Evolutionary conservation across 2,329 filamentous ascomycete genomes (phyloP).

Genomic region (Balansia obtecta): DNA sequence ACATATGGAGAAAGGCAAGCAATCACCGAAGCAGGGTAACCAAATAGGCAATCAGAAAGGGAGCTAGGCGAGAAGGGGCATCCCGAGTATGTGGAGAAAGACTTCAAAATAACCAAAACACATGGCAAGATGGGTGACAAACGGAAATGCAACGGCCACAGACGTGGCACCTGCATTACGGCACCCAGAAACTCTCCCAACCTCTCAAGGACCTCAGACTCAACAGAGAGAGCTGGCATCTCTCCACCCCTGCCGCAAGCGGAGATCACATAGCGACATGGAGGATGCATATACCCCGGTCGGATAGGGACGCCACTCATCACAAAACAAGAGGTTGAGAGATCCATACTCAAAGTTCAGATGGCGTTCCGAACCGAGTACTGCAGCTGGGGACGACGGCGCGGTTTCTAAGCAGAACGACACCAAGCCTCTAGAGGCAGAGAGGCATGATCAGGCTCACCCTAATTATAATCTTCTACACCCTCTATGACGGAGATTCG

Average conservation of each 20-base stretch:
- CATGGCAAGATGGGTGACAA: background rate
- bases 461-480: constrained; percentile 15
- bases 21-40: background rate
- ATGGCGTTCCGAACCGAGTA: too few relatives aligned
- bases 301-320: background rate
- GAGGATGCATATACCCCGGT: background rate
- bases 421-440: constrained; percentile 10
- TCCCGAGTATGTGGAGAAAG: background rate
- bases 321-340: background rate
- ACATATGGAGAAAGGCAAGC: background rate
- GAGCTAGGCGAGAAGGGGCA: too few relatives aligned
- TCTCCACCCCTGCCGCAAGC: background rate
- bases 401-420: constrained; percentile 1
- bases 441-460: constrained; percentile 14
- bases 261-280: background rate
- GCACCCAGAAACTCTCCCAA: background rate
- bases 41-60: background rate
- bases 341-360: too few relatives aligned
- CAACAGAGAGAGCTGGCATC: background rate
- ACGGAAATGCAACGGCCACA: background rate
- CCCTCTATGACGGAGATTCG: constrained; percentile 16
- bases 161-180: background rate
- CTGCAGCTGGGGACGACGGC: too few relatives aligned
- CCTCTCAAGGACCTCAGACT: background rate
- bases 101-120: background rate